Percentiles rank a stretch among this genome's conserved stretches.
These are phyloP conservation scores for Penicillium concentricum DNA, from an alignment of 2,329 filamentous ascomycete genomes.

Conservation along the genomic window DNA sequence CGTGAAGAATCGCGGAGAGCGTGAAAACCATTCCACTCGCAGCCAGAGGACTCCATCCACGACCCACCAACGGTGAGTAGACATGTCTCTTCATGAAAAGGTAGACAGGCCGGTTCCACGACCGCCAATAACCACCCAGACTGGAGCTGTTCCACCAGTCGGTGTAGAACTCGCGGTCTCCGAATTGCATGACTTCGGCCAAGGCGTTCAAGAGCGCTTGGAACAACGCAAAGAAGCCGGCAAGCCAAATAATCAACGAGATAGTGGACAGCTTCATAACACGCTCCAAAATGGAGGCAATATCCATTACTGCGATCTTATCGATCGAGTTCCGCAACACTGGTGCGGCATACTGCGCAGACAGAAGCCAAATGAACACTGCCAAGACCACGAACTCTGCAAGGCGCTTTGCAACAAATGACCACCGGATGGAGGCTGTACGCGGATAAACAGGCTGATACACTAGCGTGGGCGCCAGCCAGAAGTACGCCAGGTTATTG, in stretches of 20 bases:
- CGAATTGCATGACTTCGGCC: slow-evolving; percentile 86
- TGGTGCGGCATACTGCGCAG: slow-evolving; percentile 89
- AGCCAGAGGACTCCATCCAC: slow-evolving; percentile 69
- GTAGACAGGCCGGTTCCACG: slow-evolving; percentile 97
- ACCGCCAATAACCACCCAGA: slow-evolving; percentile 86
- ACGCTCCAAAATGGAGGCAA: slow-evolving; percentile 80
- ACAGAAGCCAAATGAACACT: slow-evolving; percentile 93
- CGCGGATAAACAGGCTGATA: slow-evolving; percentile 97
- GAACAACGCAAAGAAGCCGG: slow-evolving; percentile 95
- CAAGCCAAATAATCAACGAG: slow-evolving; percentile 92
- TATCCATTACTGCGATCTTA: slow-evolving; percentile 77
- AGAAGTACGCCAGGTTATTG: slow-evolving; percentile 87
- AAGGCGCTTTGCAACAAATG: slow-evolving; percentile 80
- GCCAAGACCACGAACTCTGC: slow-evolving; percentile 74
- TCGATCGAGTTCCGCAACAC: slow-evolving; percentile 85
- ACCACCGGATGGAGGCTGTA: slow-evolving; percentile 76
- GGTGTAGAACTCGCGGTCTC: slow-evolving; percentile 90
- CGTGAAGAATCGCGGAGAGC: slow-evolving; percentile 84
- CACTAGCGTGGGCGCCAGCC: slow-evolving; percentile 94
- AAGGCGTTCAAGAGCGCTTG: slow-evolving; percentile 89
- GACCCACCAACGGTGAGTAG: slow-evolving; percentile 80
- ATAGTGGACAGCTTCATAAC: slow-evolving; percentile 95
- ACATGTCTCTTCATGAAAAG: slow-evolving; percentile 95
- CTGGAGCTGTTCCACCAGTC: slow-evolving; percentile 97
- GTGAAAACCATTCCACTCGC: slow-evolving; percentile 83